Evolutionary conservation across 257 asterid genomes (phyloP), one percentile per base, ranked within the genome.

Genomic region (Scutellaria baicalensis): DNA sequence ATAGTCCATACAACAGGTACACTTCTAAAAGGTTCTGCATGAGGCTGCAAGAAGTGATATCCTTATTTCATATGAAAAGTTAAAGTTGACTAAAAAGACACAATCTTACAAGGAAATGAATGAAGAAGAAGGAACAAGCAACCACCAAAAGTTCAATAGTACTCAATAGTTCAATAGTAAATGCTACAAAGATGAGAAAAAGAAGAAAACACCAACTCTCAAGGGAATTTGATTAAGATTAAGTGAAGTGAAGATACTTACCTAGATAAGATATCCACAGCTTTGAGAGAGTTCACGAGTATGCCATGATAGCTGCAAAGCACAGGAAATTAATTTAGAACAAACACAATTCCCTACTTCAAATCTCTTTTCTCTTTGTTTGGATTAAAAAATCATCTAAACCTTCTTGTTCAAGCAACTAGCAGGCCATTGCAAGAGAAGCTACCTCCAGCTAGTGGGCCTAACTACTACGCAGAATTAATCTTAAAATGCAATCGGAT

Each of bases 1-100:
- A 93, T 82, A 27, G 93, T 88, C 98, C 98, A 93, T 72, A 93
- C 76, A 55, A 93, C 74, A 59, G 97, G 96, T 70, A 87, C 81
- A 56, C 77, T 74, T 79, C 69, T 84, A 74, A 90, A 93, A 60
- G 98, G 98, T 61, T 88, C 98, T 85, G 96, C 95, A 84, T 83
- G 64, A 93, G 85, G 75, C 98, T 93, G 93, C 69, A 76, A 73
- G 64, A 78, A 77, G 82, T 85, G 83, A 81, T 81, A 76, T 70
- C 77, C 66, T 82, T 73, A 76, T 70, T 76, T 76, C 59, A 73
- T 72, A 43, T 36, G 58, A 66, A 52, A 72, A 44, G 35, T 36
- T 13, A 75, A 9, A 39, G 17, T 33, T 21, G 63, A 54, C 27
- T 43, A 23, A 27, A 63, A 51, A 45, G 9, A 9, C 10, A 44